Evolutionary conservation across 495 filamentous ascomycete species (phyloP).

Genomic region (Parathielavia appendiculata): DNA sequence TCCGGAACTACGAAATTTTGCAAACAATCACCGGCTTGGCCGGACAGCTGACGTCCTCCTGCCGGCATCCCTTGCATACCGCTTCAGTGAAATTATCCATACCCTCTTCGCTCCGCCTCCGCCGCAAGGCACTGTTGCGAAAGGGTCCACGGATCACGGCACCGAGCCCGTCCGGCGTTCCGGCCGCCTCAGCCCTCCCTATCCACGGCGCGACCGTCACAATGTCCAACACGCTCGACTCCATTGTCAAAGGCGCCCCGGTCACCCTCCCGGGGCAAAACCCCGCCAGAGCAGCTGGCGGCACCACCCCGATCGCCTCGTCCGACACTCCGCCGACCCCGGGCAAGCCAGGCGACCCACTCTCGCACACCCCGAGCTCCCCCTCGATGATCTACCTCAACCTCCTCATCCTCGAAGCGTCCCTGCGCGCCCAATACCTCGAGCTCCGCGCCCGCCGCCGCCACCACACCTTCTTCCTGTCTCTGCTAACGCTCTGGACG

Average conservation of each 20-base stretch:
- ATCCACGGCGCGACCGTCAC: slow-evolving; percentile 4
- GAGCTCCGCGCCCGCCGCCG: slow-evolving; percentile 80
- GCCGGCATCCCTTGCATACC: background rate
- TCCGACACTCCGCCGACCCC: slow-evolving; percentile 33
- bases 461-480: slow-evolving; percentile 92
- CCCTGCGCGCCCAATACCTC: slow-evolving; percentile 87
- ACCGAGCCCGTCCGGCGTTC: slow-evolving; percentile 4
- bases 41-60: slow-evolving; percentile 4
- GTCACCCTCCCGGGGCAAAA: slow-evolving; percentile 36
- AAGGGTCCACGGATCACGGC: slow-evolving; percentile 1
- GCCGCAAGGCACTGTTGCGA: background rate
- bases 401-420: slow-evolving; percentile 92
- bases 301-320: slow-evolving; percentile 38
- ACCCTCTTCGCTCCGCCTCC: background rate
- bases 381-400: slow-evolving; percentile 98
- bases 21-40: background rate
- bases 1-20: background rate
- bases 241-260: slow-evolving; percentile 77
- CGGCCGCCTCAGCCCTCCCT: background rate
- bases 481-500: slow-evolving; percentile 72
- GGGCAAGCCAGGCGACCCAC: slow-evolving; percentile 60
- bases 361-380: slow-evolving; percentile 76
- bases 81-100: background rate
- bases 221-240: slow-evolving; percentile 64
- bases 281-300: slow-evolving; percentile 28